Conservation (phyloP, 129 eudicot genomes). For the Centaurea solstitialis region DNA sequence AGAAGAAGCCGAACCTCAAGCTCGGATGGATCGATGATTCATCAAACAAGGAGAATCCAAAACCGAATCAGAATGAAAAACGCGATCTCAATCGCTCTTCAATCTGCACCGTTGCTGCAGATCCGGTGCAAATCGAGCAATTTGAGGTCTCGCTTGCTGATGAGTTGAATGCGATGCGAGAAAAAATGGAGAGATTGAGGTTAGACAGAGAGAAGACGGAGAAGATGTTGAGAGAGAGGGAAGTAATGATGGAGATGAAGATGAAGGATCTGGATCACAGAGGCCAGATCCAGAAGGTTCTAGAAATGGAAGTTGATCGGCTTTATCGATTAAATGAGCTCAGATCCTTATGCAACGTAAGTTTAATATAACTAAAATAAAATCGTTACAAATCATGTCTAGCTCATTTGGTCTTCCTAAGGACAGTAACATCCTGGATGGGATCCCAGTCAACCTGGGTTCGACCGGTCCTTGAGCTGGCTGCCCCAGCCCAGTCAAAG, state of each 20-base stretch:
- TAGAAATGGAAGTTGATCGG: conserved; percentile 85
- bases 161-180: conserved; percentile 65
- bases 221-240: conserved; percentile 58
- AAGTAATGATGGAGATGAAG: conserved; percentile 50
- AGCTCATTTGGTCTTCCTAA: too few relatives aligned
- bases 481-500: too few relatives aligned
- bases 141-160: conserved; percentile 77
- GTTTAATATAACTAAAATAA: neutral
- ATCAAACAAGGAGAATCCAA: conserved; percentile 69
- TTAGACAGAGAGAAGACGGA: conserved; percentile 68
- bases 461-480: too few relatives aligned
- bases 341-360: conserved; percentile 57
- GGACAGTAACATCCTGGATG: too few relatives aligned
- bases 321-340: conserved; percentile 76
- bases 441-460: too few relatives aligned
- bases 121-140: conserved; percentile 41
- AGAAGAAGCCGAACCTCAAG: conserved; percentile 29
- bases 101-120: too few relatives aligned
- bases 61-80: conserved; percentile 19
- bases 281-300: conserved; percentile 75
- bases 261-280: conserved; percentile 52
- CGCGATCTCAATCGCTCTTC: neutral
- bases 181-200: conserved; percentile 65
- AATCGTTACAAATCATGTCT: too few relatives aligned
- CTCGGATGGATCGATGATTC: conserved; percentile 32